Base-by-base conservation (phyloP, 1,139 yeast species). In the Geotrichum aggregatum region DNA sequence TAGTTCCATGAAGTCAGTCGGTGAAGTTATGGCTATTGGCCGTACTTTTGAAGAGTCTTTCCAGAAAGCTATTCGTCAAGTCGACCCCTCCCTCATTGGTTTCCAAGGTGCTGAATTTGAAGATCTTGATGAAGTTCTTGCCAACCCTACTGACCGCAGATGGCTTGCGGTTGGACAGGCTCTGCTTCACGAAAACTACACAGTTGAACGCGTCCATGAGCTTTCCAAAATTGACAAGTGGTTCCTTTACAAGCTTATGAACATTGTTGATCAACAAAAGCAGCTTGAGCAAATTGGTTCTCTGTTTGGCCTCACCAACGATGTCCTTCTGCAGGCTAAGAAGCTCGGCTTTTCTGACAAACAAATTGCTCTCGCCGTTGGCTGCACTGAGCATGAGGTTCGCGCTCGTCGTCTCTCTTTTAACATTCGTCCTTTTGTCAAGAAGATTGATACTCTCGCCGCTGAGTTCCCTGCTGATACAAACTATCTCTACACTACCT, bases 111-210 rank as follows among this genome's bases (percentile, higher is more conserved):
- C 80, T 63, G 79, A 80, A 61, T 84, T 84, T 61, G 94, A 84
- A 57, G 78, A 87, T 66, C 78, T 89, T 64, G 96, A 89, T 68
- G 81, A 79, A 51, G 88, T 79, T 35, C 79, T 92, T 64, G 79
- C 86, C 50, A 84, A 87, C 67, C 98, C 99, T 56, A 87, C 98
- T 56, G 99, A 92, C 71, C 86, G 96, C 74, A 84, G 99, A 76
- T 88, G 96, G 88, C 80, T 92, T 65, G 99, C 99, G 49, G 95
- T 92, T 59, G 98, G 97, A 49, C 96, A 92, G 73, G 99, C 99
- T 55, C 76, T 91, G 65, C 71, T 89, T 54, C 92, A 89, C 66
- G 95, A 88, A 73, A 81, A 94, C 54, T 92, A 92, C 74, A 76
- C 92, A 40, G 97, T 92, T 52, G 96, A 92, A 36, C 87, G 84